phyloP scores from a whole-genome alignment of 1,284 basidiomycete genomes.

The Ganoderma multipileum region DNA sequence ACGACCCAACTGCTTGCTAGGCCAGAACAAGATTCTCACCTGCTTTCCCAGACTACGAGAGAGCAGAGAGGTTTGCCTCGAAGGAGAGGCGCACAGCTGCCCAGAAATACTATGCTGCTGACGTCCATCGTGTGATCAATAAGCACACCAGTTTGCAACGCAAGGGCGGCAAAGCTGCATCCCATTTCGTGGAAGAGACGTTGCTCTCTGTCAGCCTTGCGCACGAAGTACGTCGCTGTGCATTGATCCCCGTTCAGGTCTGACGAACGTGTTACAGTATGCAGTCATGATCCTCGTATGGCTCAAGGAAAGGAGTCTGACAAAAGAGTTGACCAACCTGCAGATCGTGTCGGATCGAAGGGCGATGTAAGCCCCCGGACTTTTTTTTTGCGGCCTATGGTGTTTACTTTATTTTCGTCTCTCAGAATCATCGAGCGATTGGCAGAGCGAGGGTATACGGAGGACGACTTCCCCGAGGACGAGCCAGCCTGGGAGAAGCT shows the following conservation, averaged over 20 bases:
- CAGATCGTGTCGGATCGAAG: background rate
- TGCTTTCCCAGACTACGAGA: background rate
- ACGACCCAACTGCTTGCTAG: background rate
- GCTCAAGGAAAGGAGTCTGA: background rate
- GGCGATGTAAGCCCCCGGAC: background rate
- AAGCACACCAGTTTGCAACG: background rate
- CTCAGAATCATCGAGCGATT: conserved; percentile 13
- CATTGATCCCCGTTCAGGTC: background rate
- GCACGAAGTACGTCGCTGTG: background rate
- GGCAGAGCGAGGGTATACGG: conserved; percentile 6
- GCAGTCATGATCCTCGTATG: background rate
- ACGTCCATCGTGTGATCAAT: background rate
- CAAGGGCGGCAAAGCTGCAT: background rate
- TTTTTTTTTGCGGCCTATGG: too few species aligned
- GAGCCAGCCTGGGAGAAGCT: background rate
- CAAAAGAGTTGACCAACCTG: background rate
- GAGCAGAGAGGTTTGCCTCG: background rate
- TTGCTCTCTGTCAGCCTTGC: background rate
- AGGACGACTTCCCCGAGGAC: conserved; percentile 15
- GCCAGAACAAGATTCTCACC: background rate
- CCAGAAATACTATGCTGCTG: background rate
- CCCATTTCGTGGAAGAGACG: background rate
- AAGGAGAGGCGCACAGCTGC: background rate
- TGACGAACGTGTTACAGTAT: background rate
- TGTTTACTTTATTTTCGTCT: background rate